A percentile compares a stretch with the other conserved stretches of the same genome.
phyloP scores from a whole-genome alignment of 2,329 filamentous ascomycete genomes.

The Didymella arachidicola region DNA sequence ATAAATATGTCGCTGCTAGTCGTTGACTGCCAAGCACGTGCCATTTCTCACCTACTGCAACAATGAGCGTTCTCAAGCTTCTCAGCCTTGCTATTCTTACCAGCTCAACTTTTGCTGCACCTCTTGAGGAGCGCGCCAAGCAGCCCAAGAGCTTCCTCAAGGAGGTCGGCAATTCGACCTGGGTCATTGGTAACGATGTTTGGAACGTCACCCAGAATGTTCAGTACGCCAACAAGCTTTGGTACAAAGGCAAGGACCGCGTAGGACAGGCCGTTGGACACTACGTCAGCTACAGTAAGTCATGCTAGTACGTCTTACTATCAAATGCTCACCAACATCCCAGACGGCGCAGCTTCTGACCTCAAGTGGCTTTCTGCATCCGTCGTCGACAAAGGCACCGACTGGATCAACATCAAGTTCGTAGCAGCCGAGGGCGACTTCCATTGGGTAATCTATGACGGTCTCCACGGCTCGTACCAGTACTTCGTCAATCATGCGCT shows the following conservation, averaged over 20 bases:
- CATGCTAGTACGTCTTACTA: no score
- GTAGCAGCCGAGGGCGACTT: slow-evolving; percentile 58
- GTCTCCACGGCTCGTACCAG: slow-evolving; percentile 62
- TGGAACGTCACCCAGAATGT: slow-evolving; percentile 54
- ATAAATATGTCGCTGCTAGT: slow-evolving; percentile 17
- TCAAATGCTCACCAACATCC: slow-evolving; percentile 22
- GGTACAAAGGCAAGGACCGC: slow-evolving; percentile 53
- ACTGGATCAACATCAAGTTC: slow-evolving; percentile 61
- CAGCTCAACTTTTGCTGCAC: slow-evolving; percentile 22
- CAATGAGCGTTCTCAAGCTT: slow-evolving; percentile 30
- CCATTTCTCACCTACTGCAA: background rate
- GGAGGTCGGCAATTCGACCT: slow-evolving; percentile 44
- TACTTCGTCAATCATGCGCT: slow-evolving; percentile 62
- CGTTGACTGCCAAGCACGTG: slow-evolving; percentile 9
- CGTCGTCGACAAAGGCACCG: slow-evolving; percentile 51
- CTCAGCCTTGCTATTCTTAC: slow-evolving; percentile 29
- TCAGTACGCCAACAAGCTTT: slow-evolving; percentile 52
- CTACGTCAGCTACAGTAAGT: slow-evolving; percentile 57
- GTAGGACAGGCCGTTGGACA: slow-evolving; percentile 54
- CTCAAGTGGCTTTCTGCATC: slow-evolving; percentile 58
- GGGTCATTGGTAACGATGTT: slow-evolving; percentile 52
- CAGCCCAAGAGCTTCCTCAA: slow-evolving; percentile 46
- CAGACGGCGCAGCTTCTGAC: slow-evolving; percentile 58
- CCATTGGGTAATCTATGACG: slow-evolving; percentile 61
- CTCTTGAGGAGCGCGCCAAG: slow-evolving; percentile 31